Evolutionary conservation across 1,284 basidiomycete genomes (phyloP), one percentile per base, ranked within the genome.

Genomic region (Phellopilus nigrolimitatus): DNA sequence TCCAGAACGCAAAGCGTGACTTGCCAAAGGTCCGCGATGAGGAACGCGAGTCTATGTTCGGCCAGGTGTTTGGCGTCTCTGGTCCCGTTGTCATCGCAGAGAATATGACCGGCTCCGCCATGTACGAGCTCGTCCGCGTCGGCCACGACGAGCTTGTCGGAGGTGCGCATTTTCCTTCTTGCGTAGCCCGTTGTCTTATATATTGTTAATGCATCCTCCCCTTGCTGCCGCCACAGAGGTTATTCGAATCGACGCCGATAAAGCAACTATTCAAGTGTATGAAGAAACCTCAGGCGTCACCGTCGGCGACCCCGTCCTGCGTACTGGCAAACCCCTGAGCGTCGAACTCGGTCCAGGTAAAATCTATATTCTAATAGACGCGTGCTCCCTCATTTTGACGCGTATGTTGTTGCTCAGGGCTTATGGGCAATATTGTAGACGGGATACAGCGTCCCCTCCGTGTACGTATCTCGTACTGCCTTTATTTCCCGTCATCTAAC

Each of bases 261-360:
- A 97, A 72, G 89, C 92, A 47, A 99, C 95, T 6, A 98, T 99
- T 58, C 97, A 99, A 71, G 97, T 99, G n/a, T 99, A 99, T 67
- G 97, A 97, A 68, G 95, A 97, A 75, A 97, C 94, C 3, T 95
- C 95, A 46, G 94, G 95, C 60, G 92, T 99, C 47, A 97, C 93
- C 13, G 94, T 99, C 53, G 95, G 95, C 39, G 95, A 99, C 74
- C 95, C 95, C 51, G 97, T 99, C 12, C 73, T 99, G 64, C 80
- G 95, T 54, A 99, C 95, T 38, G 95, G 95, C 55, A 99, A 99
- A 70, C 95, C 95, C 33, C 80, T 99, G 51, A 93, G 89, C 67
- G 97, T 99, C 55, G 95, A 99, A 68, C 81, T 99, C 42, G 95
- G 95, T 49, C 95, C 95, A 64, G 95, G 95, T 91, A 63, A 53